Evolutionary conservation across 2,329 filamentous ascomycete species (phyloP).

Genomic region (Phialophora tarda): DNA sequence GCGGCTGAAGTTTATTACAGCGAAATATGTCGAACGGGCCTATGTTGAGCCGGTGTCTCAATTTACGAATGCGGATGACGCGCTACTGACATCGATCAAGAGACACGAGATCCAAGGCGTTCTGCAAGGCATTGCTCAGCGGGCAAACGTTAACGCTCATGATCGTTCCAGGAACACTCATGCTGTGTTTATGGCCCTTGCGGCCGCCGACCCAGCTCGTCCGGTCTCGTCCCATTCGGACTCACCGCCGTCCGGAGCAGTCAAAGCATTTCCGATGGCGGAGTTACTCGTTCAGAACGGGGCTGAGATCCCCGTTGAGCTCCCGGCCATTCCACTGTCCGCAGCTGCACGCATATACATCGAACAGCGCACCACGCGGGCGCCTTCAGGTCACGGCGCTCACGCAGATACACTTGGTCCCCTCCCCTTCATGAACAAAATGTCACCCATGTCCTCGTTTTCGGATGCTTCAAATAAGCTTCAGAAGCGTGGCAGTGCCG

Average conservation of each 20-base stretch:
- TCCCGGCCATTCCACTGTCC: slow-evolving; percentile 83
- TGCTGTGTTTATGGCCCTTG: slow-evolving; percentile 86
- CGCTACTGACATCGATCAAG: slow-evolving; percentile 89
- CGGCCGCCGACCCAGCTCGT: slow-evolving; percentile 86
- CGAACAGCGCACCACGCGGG: slow-evolving; percentile 68
- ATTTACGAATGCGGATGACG: slow-evolving; percentile 81
- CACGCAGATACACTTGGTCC: slow-evolving; percentile 66
- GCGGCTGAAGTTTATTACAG: slow-evolving; percentile 89
- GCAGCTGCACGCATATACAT: slow-evolving; percentile 80
- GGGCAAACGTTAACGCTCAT: slow-evolving; percentile 82
- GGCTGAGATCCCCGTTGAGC: slow-evolving; percentile 76
- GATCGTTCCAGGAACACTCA: slow-evolving; percentile 90
- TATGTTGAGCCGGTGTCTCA: slow-evolving; percentile 78
- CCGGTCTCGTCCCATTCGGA: slow-evolving; percentile 57
- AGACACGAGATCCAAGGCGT: slow-evolving; percentile 94
- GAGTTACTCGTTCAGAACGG: slow-evolving; percentile 94
- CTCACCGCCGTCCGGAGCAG: slow-evolving; percentile 43
- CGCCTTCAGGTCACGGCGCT: slow-evolving; percentile 51
- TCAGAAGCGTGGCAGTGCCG: slow-evolving; percentile 79
- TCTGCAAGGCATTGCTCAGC: slow-evolving; percentile 84
- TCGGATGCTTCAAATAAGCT: slow-evolving; percentile 63
- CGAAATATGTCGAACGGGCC: slow-evolving; percentile 85
- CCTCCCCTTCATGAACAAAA: slow-evolving; percentile 58
- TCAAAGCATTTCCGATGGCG: slow-evolving; percentile 80
- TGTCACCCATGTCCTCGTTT: slow-evolving; percentile 36